phyloP scores from a whole-genome alignment of 148 eudicot species.

The Spergularia marina region DNA sequence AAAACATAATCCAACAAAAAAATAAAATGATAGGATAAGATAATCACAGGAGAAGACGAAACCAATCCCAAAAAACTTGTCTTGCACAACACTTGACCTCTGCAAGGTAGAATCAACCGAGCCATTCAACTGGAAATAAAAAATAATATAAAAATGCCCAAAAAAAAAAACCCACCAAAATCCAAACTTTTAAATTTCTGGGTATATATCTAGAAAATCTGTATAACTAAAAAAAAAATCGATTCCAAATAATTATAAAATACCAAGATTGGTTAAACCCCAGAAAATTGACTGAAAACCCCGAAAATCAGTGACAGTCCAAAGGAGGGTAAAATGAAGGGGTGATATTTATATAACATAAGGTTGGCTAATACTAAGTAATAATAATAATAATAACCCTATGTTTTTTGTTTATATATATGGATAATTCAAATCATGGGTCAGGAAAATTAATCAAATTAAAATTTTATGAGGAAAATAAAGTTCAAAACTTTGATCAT shows the following conservation, averaged over 20 bases:
- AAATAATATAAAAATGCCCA: not conserved
- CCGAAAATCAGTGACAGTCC: conserved; percentile 31
- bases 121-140: conserved; percentile 58
- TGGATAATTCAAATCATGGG: conserved; percentile 23
- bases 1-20: not conserved
- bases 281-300: conserved; percentile 11
- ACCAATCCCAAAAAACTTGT: conserved; percentile 71
- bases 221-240: not conserved
- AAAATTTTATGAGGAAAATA: not conserved
- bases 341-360: not conserved
- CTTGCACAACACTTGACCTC: conserved; percentile 60
- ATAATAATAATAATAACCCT: not conserved
- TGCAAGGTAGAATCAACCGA: conserved; percentile 82
- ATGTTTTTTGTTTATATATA: conserved; percentile 9
- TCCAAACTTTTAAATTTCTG: conserved; percentile 24
- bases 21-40: conserved; percentile 22
- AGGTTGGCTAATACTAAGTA: not conserved
- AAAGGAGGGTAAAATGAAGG: conserved; percentile 6
- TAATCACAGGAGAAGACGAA: conserved; percentile 86
- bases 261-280: conserved; percentile 37
- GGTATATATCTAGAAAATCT: not conserved
- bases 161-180: not conserved
- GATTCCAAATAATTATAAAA: conserved; percentile 21
- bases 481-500: not conserved
- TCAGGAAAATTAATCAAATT: not conserved